phyloP scores from a whole-genome alignment of 2,329 filamentous ascomycete species.

The Chrysosporium keratinophilum region DNA sequence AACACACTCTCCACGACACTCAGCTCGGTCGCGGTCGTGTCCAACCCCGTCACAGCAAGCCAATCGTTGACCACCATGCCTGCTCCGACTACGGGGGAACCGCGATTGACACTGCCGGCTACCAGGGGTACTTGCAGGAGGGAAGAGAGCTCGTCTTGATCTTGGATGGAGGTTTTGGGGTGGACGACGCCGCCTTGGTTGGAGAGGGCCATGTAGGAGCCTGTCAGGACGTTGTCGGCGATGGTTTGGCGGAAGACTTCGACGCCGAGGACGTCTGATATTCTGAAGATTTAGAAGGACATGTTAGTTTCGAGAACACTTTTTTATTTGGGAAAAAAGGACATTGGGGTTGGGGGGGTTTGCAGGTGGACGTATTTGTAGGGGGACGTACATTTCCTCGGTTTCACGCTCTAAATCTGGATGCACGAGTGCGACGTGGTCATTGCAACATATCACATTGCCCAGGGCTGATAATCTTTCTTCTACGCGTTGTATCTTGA shows the following conservation, averaged over 20 bases:
- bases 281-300: constrained; percentile 32
- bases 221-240: constrained; percentile 91
- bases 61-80: constrained; percentile 97
- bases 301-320: constrained; percentile 3
- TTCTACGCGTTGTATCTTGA: constrained; percentile 96
- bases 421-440: constrained; percentile 92
- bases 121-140: constrained; percentile 92
- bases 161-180: constrained; percentile 91
- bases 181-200: constrained; percentile 97
- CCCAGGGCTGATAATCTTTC: constrained; percentile 90
- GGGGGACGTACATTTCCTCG: constrained; percentile 64
- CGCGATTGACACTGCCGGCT: constrained; percentile 85
- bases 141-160: constrained; percentile 92
- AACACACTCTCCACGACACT: constrained; percentile 96
- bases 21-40: constrained; percentile 94
- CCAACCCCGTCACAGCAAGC: constrained; percentile 85
- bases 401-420: constrained; percentile 95
- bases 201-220: constrained; percentile 89
- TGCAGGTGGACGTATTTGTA: background rate
- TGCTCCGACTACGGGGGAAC: constrained; percentile 87
- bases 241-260: constrained; percentile 70
- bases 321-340: background rate
- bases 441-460: constrained; percentile 93
- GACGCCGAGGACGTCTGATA: constrained; percentile 70
- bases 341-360: background rate